phyloP scores from a whole-genome alignment of 2,329 filamentous ascomycete species.

The Beauveria rudraprayagi region DNA sequence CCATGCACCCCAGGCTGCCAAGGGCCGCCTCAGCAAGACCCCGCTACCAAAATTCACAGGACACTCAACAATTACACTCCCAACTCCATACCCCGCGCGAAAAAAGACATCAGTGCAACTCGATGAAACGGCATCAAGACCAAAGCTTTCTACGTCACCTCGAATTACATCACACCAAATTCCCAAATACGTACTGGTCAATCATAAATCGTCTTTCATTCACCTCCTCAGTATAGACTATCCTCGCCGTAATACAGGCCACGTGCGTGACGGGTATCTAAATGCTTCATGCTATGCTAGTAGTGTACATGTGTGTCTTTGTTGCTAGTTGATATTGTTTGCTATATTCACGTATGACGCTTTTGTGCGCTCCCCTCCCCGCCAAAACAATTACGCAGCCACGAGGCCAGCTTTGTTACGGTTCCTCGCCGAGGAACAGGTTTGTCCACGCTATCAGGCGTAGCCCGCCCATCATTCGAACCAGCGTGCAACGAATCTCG shows the following conservation, averaged over 20 bases:
- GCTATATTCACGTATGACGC: not conserved
- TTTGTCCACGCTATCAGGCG: constrained; percentile 7
- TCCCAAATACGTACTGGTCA: too few relatives aligned
- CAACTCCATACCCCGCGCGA: too few relatives aligned
- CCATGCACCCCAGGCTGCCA: not conserved
- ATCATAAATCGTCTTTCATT: not conserved
- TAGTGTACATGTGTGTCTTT: constrained; percentile 3
- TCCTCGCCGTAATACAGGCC: not conserved
- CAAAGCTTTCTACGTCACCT: too few relatives aligned
- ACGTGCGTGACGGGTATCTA: constrained; percentile 4
- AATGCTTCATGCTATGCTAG: constrained; percentile 9
- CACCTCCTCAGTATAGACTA: not conserved
- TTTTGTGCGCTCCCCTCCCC: not conserved
- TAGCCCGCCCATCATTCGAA: not conserved
- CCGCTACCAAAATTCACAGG: not conserved
- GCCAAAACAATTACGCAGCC: constrained; percentile 12
- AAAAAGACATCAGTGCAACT: too few relatives aligned
- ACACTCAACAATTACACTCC: not conserved
- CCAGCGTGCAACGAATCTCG: not conserved
- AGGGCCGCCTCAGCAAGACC: not conserved
- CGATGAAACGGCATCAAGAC: too few relatives aligned
- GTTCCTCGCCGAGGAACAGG: not conserved
- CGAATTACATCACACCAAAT: too few relatives aligned
- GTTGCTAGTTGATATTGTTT: not conserved
- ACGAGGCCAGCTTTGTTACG: constrained; percentile 13